These are phyloP conservation scores for Boletus pseudopeckii DNA, from an alignment of 768 basidiomycete species.

Conservation along the genomic window DNA sequence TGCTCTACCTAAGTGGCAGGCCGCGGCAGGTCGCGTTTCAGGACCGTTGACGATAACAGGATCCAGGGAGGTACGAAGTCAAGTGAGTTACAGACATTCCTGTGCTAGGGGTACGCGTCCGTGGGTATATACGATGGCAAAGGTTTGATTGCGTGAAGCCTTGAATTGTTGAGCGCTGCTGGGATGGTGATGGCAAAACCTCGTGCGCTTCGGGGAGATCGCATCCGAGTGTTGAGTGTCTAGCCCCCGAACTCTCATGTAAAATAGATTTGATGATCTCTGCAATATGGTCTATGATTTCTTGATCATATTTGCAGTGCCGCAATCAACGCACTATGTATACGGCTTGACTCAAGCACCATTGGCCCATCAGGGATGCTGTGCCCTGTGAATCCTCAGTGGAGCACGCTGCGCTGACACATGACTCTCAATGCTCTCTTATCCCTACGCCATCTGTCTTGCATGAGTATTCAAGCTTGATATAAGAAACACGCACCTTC, in stretches of 20 bases:
- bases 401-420: too few relatives aligned
- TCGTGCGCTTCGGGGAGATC: too few relatives aligned
- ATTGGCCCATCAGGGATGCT: neutral
- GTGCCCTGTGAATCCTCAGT: neutral
- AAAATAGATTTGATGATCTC: too few relatives aligned
- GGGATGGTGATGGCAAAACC: too few relatives aligned
- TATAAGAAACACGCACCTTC: neutral
- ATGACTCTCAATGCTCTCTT: neutral
- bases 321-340: neutral
- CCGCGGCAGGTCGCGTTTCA: neutral
- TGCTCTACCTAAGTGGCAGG: neutral
- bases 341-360: neutral
- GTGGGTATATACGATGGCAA: too few relatives aligned
- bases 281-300: too few relatives aligned
- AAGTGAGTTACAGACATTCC: neutral
- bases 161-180: neutral
- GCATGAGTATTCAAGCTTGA: neutral
- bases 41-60: neutral
- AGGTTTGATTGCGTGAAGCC: neutral
- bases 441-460: neutral
- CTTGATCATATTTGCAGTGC: too few relatives aligned
- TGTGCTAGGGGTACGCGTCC: neutral
- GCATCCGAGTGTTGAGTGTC: too few relatives aligned
- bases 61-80: neutral
- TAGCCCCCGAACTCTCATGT: too few relatives aligned